These are phyloP conservation scores for Ascosphaera aggregata DNA, from an alignment of 2,329 filamentous ascomycete genomes.

Conservation along the genomic window DNA sequence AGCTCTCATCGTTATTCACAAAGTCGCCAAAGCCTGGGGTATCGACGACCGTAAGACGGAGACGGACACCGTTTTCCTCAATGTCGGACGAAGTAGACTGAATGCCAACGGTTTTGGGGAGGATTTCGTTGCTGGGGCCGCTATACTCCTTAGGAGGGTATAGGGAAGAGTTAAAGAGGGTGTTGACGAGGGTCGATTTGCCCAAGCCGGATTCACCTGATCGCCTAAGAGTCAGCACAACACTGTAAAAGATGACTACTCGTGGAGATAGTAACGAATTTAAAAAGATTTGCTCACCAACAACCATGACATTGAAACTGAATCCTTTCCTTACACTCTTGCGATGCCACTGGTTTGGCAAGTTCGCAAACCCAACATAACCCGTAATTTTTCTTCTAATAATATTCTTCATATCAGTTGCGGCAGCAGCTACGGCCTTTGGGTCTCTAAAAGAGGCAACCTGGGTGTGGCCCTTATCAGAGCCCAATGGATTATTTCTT, in stretches of 20 bases:
- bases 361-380: slow-evolving; percentile 95
- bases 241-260: too few relatives aligned
- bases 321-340: slow-evolving; percentile 99
- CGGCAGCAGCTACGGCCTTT: slow-evolving; percentile 30
- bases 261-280: too few relatives aligned
- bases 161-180: slow-evolving; percentile 95
- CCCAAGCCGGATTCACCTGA: slow-evolving; percentile 80
- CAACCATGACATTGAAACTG: slow-evolving; percentile 99
- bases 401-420: slow-evolving; percentile 70
- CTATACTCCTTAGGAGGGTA: slow-evolving; percentile 98
- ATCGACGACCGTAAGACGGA: slow-evolving; percentile 89
- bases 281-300: slow-evolving; percentile 45
- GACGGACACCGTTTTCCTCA: slow-evolving; percentile 92
- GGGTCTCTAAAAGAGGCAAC: slow-evolving; percentile 42
- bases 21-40: slow-evolving; percentile 98
- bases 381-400: slow-evolving; percentile 95
- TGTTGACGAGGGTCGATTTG: slow-evolving; percentile 98
- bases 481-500: slow-evolving; percentile 32
- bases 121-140: slow-evolving; percentile 89
- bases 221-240: slow-evolving; percentile 1
- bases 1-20: slow-evolving; percentile 99
- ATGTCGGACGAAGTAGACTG: slow-evolving; percentile 93
- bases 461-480: slow-evolving; percentile 23
- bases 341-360: slow-evolving; percentile 99
- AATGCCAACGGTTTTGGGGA: slow-evolving; percentile 92